phyloP scores from a whole-genome alignment of 2,329 filamentous ascomycete species.

The Neocucurbitaria cava region DNA sequence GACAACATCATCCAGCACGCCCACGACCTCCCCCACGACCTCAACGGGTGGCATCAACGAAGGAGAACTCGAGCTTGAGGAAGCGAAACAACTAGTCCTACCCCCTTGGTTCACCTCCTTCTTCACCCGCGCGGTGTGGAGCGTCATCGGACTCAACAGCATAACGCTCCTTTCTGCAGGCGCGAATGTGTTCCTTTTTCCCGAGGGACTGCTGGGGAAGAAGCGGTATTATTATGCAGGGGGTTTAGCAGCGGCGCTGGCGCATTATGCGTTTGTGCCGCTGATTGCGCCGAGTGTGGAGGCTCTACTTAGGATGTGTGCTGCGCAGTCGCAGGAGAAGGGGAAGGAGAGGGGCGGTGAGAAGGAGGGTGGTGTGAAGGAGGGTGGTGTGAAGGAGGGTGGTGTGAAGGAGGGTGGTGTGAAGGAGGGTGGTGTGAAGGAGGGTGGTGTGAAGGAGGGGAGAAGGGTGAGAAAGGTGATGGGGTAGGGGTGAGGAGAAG shows the following conservation, averaged over 20 bases:
- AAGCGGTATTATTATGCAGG: constrained; percentile 11
- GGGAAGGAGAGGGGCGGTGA: not conserved
- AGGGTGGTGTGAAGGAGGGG: too few relatives aligned
- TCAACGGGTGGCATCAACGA: not conserved
- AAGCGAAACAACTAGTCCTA: constrained; percentile 19
- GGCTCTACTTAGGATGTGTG: constrained; percentile 19
- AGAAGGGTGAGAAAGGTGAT: constrained; percentile 1
- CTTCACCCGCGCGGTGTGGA: constrained; percentile 26
- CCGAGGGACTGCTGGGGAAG: constrained; percentile 3
- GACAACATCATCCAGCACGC: constrained; percentile 3
- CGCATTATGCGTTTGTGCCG: constrained; percentile 30
- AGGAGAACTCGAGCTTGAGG: not conserved
- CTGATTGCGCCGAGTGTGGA: constrained; percentile 19
- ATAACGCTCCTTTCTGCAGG: constrained; percentile 17
- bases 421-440: too few relatives aligned
- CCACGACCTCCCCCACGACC: too few relatives aligned
- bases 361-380: constrained; percentile 7
- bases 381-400: too few relatives aligned
- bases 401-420: too few relatives aligned
- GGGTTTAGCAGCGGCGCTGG: constrained; percentile 23
- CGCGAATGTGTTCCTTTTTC: constrained; percentile 19
- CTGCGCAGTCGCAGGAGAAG: not conserved
- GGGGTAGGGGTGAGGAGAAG: constrained; percentile 1
- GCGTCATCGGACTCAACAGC: constrained; percentile 27
- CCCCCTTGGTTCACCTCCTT: constrained; percentile 28